These are phyloP conservation scores for Botrytis paeoniae DNA, from an alignment of 2,329 filamentous ascomycete species.

Conservation along the genomic window DNA sequence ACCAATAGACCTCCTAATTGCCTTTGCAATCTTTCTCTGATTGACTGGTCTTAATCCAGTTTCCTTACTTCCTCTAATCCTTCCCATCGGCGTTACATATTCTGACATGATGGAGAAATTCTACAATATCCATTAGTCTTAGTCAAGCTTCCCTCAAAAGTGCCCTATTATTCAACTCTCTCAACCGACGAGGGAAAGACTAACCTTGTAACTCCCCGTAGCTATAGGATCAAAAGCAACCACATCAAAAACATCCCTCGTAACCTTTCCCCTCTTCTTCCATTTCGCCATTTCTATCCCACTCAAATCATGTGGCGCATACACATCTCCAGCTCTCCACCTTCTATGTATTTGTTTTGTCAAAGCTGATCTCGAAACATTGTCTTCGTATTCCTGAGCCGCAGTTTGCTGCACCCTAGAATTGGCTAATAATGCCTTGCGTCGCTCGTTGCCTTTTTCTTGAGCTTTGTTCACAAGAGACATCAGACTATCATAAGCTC, in stretches of 20 bases:
- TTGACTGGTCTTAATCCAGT: conserved; percentile 85
- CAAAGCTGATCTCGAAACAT: conserved; percentile 44
- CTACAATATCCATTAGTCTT: conserved; percentile 45
- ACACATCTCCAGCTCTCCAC: conserved; percentile 79
- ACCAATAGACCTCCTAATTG: conserved; percentile 82
- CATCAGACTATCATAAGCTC: not conserved
- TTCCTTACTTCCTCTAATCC: conserved; percentile 72
- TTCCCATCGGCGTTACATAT: conserved; percentile 79
- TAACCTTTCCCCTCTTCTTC: conserved; percentile 54
- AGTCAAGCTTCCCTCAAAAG: not conserved
- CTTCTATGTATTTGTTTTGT: conserved; percentile 63
- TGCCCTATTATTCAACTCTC: too few species aligned
- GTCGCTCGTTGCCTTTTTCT: not conserved
- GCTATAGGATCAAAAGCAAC: conserved; percentile 77
- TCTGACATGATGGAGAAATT: conserved; percentile 92
- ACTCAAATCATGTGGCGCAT: conserved; percentile 84
- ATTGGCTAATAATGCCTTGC: not conserved
- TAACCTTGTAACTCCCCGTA: conserved; percentile 80
- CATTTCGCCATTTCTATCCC: conserved; percentile 78
- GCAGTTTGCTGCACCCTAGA: not conserved
- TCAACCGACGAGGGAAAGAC: conserved; percentile 30
- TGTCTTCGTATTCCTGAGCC: conserved; percentile 17
- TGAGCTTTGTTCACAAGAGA: not conserved
- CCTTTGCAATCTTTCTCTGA: conserved; percentile 90
- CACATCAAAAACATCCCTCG: conserved; percentile 73